phyloP scores from a whole-genome alignment of 306 rosid species.

The Acacia melanoxylon region DNA sequence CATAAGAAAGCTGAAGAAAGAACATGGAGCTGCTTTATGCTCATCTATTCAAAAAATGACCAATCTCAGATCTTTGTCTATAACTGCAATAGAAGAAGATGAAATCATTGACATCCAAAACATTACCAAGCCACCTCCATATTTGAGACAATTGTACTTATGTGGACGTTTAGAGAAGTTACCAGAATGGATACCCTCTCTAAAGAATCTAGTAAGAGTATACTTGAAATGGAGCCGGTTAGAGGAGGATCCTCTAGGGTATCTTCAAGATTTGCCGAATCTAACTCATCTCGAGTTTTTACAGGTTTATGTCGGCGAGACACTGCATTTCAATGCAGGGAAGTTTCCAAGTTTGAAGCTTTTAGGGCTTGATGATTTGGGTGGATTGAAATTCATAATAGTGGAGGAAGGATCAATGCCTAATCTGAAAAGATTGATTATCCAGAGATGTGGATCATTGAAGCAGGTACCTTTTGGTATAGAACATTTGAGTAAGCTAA shows the following conservation, averaged over 20 bases:
- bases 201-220: slow-evolving; percentile 28
- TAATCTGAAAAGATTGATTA: slow-evolving; percentile 54
- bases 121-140: slow-evolving; percentile 47
- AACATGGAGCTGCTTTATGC: slow-evolving; percentile 50
- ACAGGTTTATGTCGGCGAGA: slow-evolving; percentile 52
- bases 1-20: slow-evolving; percentile 39
- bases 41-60: slow-evolving; percentile 45
- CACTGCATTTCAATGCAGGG: slow-evolving; percentile 47
- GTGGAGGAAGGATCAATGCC: slow-evolving; percentile 73
- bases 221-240: slow-evolving; percentile 47
- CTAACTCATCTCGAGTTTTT: slow-evolving; percentile 53
- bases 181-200: slow-evolving; percentile 47
- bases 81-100: slow-evolving; percentile 39
- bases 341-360: slow-evolving; percentile 65
- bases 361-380: slow-evolving; percentile 60
- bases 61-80: slow-evolving; percentile 40
- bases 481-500: slow-evolving; percentile 53
- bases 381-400: slow-evolving; percentile 37
- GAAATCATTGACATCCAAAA: slow-evolving; percentile 47
- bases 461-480: slow-evolving; percentile 61
- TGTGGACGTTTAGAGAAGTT: slow-evolving; percentile 49
- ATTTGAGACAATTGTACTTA: slow-evolving; percentile 41
- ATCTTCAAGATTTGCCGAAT: slow-evolving; percentile 48
- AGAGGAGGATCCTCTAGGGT: slow-evolving; percentile 44
- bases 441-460: slow-evolving; percentile 56